Conservation (phyloP, 2,329 filamentous ascomycete genomes). For the Clarireedia hainanense region DNA sequence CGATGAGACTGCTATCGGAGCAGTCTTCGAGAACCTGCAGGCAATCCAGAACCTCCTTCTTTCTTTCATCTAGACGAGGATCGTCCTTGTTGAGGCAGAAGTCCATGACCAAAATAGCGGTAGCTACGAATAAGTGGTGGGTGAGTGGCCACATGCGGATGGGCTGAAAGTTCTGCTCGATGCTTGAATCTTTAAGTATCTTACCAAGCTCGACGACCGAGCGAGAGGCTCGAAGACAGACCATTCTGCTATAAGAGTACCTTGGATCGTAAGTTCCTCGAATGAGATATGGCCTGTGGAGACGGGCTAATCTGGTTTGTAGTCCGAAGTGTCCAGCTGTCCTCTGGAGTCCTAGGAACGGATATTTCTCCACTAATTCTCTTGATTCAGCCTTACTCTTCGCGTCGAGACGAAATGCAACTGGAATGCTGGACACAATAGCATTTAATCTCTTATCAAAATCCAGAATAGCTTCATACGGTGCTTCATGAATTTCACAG, state of each 20-base stretch:
- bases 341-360: constrained; percentile 27
- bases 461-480: constrained; percentile 28
- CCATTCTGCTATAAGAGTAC: constrained; percentile 29
- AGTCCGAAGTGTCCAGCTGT: constrained; percentile 31
- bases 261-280: constrained; percentile 24
- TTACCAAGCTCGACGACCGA: constrained; percentile 26
- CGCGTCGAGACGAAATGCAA: constrained; percentile 27
- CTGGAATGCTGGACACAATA: constrained; percentile 27
- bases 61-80: constrained; percentile 24
- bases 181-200: constrained; percentile 13
- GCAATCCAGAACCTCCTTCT: constrained; percentile 28
- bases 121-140: constrained; percentile 32
- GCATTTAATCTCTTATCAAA: constrained; percentile 30
- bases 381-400: constrained; percentile 6
- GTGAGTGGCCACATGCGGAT: constrained; percentile 27
- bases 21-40: constrained; percentile 29
- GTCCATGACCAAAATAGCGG: constrained; percentile 33
- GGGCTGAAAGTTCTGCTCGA: constrained; percentile 18
- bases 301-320: constrained; percentile 30
- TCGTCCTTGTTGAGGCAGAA: constrained; percentile 29
- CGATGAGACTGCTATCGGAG: constrained; percentile 15
- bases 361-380: constrained; percentile 4
- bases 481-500: constrained; percentile 16
- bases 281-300: constrained; percentile 33
- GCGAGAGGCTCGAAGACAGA: constrained; percentile 31